Percentiles rank a stretch among this genome's conserved stretches.
These are phyloP conservation scores for Hypsizygus ulmarius DNA, from an alignment of 1,284 basidiomycete species.

Conservation along the genomic window DNA sequence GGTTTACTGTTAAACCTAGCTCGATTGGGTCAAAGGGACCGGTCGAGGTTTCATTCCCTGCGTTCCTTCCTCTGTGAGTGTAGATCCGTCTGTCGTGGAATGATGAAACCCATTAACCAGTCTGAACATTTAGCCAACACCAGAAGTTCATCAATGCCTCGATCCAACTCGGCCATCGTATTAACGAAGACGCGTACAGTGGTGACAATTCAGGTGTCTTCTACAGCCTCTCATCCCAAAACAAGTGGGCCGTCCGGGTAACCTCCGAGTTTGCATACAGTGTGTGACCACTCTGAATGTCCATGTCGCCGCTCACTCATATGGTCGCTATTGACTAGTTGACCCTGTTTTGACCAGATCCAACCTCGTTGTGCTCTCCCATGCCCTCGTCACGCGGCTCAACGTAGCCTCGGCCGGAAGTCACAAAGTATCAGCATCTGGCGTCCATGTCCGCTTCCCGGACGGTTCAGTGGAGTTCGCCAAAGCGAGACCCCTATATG, in stretches of 20 bases:
- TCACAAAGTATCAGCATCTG: conserved; percentile 11
- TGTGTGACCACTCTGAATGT: conserved; percentile 9
- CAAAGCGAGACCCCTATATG: conserved; percentile 9
- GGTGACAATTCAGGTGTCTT: conserved; percentile 30
- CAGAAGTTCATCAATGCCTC: conserved; percentile 29
- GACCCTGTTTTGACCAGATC: conserved; percentile 21
- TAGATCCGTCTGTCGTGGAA: neutral
- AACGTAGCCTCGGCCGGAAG: conserved; percentile 6
- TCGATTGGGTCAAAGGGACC: conserved; percentile 27
- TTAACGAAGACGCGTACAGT: conserved; percentile 28
- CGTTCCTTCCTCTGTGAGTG: conserved; percentile 26
- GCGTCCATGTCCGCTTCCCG: conserved; percentile 27
- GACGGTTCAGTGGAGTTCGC: conserved; percentile 23
- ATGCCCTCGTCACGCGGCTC: conserved; percentile 27
- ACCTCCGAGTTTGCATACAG: conserved; percentile 30
- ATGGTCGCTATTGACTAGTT: conserved; percentile 17
- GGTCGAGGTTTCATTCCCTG: conserved; percentile 29
- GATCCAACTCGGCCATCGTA: conserved; percentile 27
- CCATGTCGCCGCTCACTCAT: neutral
- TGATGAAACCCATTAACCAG: neutral
- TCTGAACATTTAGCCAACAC: conserved; percentile 21
- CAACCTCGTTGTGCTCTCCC: conserved; percentile 25
- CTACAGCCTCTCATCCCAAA: conserved; percentile 30
- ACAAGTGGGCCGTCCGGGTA: conserved; percentile 19
- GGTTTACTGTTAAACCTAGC: conserved; percentile 22